Conservation (phyloP, 805 yeast species). For the Starmera amethionina region DNA sequence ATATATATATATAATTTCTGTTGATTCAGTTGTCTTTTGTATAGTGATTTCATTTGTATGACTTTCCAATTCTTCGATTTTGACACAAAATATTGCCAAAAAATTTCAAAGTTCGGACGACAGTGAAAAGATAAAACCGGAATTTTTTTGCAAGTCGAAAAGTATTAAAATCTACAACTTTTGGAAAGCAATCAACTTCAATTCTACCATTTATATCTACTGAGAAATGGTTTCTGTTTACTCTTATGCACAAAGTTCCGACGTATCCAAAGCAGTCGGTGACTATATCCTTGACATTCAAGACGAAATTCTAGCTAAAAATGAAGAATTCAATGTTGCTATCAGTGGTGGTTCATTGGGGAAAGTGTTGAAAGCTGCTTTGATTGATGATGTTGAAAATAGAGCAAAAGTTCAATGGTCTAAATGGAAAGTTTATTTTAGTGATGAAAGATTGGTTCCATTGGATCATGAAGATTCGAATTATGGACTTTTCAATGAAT, state of each 20-base stretch:
- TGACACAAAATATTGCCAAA: too few species aligned
- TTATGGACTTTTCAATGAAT: constrained; percentile 63
- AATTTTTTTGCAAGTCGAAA: too few species aligned
- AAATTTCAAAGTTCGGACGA: too few species aligned
- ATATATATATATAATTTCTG: too few species aligned
- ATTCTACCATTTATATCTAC: too few species aligned
- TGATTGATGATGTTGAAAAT: constrained; percentile 45
- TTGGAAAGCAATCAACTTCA: too few species aligned
- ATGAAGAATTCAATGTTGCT: constrained; percentile 56
- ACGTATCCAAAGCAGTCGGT: constrained; percentile 62
- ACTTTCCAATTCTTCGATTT: too few species aligned
- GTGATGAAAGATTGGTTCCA: constrained; percentile 88
- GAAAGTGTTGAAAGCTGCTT: constrained; percentile 51
- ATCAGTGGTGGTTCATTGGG: constrained; percentile 89
- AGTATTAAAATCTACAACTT: too few species aligned
- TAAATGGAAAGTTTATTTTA: constrained; percentile 74
- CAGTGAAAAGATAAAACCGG: too few species aligned
- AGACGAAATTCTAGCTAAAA: constrained; percentile 39
- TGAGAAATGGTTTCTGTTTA: constrained; percentile 25
- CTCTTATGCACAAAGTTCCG: constrained; percentile 39
- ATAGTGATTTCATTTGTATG: too few species aligned
- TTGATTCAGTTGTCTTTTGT: too few species aligned
- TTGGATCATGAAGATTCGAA: constrained; percentile 77
- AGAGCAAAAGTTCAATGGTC: constrained; percentile 47
- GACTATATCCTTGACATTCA: constrained; percentile 52